Evolutionary conservation across 768 basidiomycete species (phyloP), one percentile per base, ranked within the genome.

Genomic region (Trametes cingulata): DNA sequence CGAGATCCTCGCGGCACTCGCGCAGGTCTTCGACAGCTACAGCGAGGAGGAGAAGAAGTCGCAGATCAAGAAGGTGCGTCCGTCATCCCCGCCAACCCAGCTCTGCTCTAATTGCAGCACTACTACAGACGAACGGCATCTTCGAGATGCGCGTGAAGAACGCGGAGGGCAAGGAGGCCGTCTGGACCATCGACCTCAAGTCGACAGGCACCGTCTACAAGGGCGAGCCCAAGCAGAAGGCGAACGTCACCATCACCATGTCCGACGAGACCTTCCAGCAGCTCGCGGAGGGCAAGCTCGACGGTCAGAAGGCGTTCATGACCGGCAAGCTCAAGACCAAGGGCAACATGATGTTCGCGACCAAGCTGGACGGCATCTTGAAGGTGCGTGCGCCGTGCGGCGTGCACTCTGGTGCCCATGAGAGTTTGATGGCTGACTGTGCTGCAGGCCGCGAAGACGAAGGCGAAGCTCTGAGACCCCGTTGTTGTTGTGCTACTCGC

Each of bases 281-380:
- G 40, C 78, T 98, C 36, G 87, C 91, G 3, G 70, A 76, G 39
- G 90, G 89, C 68, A 90, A 92, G 88, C 77, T 90, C 45, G 93
- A 91, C 67, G 94, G 92, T 19, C 95, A 97, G 75, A 95, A 94
- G 71, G 94, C 94, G 20, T 97, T 95, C 78, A 93, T 98, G 91
- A 91, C 90, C 7, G 95, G 95, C 27, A 91, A 91, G 70, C 83
- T 97, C 50, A 96, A 95, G 83, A 89, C 91, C 15, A 89, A 83
- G 72, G 93, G 93, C 56, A 95, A 94, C 76, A 86, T 95, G 74
- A 94, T 95, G 92, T 83, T 95, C 62, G 93, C 91, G 1, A 95
- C 93, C 24, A 98, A 96, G 74, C 89, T 97, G 36, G 88, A 90
- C 65, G 79, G 77, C 10, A 82, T 98, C 14, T 81, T 98, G 50